Evolutionary conservation across 495 filamentous ascomycete species (phyloP).

Genomic region (Gamarada debralockiae): DNA sequence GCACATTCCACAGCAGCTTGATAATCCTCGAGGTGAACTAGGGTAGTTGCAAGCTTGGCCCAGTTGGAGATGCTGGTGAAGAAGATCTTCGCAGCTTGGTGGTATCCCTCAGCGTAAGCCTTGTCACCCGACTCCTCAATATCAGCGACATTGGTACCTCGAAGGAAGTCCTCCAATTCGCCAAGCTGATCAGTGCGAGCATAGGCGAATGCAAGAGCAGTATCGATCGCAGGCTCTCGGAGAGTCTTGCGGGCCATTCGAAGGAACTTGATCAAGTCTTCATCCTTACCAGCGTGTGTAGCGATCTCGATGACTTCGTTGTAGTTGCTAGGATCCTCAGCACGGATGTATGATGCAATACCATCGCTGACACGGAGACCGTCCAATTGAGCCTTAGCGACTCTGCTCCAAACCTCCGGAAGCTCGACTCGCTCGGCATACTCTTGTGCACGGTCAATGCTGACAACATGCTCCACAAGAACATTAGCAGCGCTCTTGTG

Average conservation of each 20-base stretch:
- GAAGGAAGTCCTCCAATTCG: slow-evolving; percentile 96
- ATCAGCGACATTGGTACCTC: slow-evolving; percentile 89
- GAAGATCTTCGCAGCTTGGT: slow-evolving; percentile 98
- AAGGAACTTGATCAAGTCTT: slow-evolving; percentile 95
- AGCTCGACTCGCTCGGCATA: slow-evolving; percentile 95
- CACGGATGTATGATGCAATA: slow-evolving; percentile 96
- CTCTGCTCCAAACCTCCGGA: slow-evolving; percentile 98
- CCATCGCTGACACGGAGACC: slow-evolving; percentile 90
- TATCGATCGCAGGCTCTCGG: slow-evolving; percentile 92
- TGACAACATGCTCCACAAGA: slow-evolving; percentile 94
- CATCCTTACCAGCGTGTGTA: slow-evolving; percentile 94
- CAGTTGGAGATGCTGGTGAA: slow-evolving; percentile 98
- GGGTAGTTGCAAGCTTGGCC: slow-evolving; percentile 96
- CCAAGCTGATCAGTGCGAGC: slow-evolving; percentile 86
- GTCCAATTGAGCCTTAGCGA: slow-evolving; percentile 97
- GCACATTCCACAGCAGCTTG: slow-evolving; percentile 98
- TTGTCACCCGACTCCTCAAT: slow-evolving; percentile 96
- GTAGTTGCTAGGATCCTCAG: slow-evolving; percentile 89
- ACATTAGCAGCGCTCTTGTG: slow-evolving; percentile 84
- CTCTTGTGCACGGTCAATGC: slow-evolving; percentile 95
- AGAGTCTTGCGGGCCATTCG: slow-evolving; percentile 96
- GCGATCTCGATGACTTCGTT: slow-evolving; percentile 94
- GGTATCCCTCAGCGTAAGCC: slow-evolving; percentile 90
- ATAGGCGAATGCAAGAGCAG: slow-evolving; percentile 86
- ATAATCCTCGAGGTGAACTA: slow-evolving; percentile 95